Percentiles rank a stretch among this genome's conserved stretches.
These are phyloP conservation scores for Persicaria maculosa DNA, from an alignment of 148 eudicot genomes.

Conservation along the genomic window DNA sequence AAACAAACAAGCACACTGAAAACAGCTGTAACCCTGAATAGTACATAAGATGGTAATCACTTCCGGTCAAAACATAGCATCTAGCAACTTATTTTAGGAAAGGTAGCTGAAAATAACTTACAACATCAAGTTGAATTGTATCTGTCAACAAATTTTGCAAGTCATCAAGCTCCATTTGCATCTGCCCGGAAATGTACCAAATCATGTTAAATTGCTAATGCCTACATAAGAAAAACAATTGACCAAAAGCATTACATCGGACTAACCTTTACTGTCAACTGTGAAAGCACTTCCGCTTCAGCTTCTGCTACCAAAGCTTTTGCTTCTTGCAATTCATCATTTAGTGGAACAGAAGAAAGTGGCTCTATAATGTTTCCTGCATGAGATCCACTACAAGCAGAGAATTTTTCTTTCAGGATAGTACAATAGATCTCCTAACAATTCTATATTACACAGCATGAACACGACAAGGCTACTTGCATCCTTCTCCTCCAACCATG, in stretches of 20 bases:
- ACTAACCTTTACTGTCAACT: constrained; percentile 75
- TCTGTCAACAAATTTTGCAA: constrained; percentile 46
- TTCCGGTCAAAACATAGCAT: constrained; percentile 12
- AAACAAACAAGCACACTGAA: not conserved
- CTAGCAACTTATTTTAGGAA: not conserved
- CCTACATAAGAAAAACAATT: not conserved
- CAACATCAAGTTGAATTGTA: constrained; percentile 71
- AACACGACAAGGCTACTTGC: not conserved
- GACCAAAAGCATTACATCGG: constrained; percentile 8
- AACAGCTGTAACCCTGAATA: not conserved
- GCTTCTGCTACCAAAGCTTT: constrained; percentile 65
- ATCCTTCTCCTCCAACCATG: not conserved
- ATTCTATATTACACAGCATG: not conserved
- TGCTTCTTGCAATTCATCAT: constrained; percentile 88
- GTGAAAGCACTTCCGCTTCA: constrained; percentile 75
- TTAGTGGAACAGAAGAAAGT: constrained; percentile 79
- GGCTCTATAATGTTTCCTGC: constrained; percentile 79
- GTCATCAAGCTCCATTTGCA: constrained; percentile 58
- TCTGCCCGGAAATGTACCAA: constrained; percentile 35
- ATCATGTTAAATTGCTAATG: not conserved
- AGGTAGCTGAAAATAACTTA: constrained; percentile 23
- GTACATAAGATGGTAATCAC: not conserved
- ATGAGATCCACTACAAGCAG: constrained; percentile 65
- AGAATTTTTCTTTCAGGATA: constrained; percentile 9
- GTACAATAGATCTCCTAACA: not conserved